These are phyloP conservation scores for Iberis pinnata DNA, from an alignment of 345 rosid species.

Conservation along the genomic window DNA sequence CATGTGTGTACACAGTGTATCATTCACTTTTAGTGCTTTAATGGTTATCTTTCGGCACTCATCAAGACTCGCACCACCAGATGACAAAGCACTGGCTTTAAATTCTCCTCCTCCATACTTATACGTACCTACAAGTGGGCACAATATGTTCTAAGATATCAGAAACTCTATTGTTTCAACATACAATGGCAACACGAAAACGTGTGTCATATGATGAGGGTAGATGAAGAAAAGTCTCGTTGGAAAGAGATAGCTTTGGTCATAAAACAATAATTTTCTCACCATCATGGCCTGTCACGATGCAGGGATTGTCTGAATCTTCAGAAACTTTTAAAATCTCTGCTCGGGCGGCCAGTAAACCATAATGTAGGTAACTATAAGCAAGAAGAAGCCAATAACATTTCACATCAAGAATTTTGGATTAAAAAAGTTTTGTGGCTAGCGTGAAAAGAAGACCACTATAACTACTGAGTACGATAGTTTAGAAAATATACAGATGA, in stretches of 20 bases:
- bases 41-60: conserved; percentile 60
- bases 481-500: not conserved
- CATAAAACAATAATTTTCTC: conserved; percentile 14
- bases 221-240: not conserved
- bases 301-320: conserved; percentile 69
- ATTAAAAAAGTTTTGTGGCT: not conserved
- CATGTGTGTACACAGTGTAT: conserved; percentile 71
- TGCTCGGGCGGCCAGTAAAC: conserved; percentile 93
- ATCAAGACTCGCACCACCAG: conserved; percentile 70
- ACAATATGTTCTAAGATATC: not conserved
- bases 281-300: conserved; percentile 79
- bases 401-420: not conserved
- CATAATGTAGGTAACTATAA: conserved; percentile 84
- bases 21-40: conserved; percentile 80
- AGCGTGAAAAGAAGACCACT: conserved; percentile 1
- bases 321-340: conserved; percentile 70
- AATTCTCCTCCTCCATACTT: conserved; percentile 59
- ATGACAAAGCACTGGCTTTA: conserved; percentile 47
- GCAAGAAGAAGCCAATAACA: conserved; percentile 21
- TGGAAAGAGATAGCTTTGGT: not conserved
- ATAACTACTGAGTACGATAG: not conserved
- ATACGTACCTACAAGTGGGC: conserved; percentile 51
- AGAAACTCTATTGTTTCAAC: not conserved
- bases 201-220: not conserved
- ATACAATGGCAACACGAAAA: conserved; percentile 2